Base-by-base conservation (phyloP, 306 rosid species). In the Cyamopsis tetragonoloba region DNA sequence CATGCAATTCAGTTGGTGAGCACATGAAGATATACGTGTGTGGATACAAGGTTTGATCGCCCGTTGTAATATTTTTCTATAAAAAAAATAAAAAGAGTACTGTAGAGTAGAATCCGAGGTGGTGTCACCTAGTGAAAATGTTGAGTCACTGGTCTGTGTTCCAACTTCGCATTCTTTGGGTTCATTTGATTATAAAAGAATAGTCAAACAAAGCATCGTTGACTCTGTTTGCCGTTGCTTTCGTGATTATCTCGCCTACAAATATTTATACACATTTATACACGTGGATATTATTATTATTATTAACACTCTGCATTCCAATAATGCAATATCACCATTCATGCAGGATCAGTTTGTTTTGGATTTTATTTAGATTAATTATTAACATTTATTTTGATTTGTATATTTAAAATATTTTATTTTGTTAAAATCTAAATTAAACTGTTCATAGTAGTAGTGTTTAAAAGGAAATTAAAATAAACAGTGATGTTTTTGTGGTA, bases 181-280 rank as follows among this genome's bases (percentile, higher is more conserved):
- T 44, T 68, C 46, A 53, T 35, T 59, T 42, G 60, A n/a, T n/a
- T n/a, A n/a, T 44, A 65, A 70, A 59, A 72, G 26, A 70, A 41
- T 50, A 58, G 82, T 77, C 85, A 81, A 77, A 68, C 6, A 77
- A 63, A 68, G 71, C 30, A 63, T 44, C 70, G 72, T 81, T 73
- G 77, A 77, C 80, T 61, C 59, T 37, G 8, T 11, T 20, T n/a
- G n/a, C n/a, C n/a, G 35, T 44, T 43, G 55, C n/a, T 59, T 55
- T 68, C 62, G 20, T 23, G 17, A 37, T 13, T n/a, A n/a, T 64
- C 31, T 42, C 39, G 48, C 34, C 19, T 47, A 22, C 38, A 32
- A 19, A 26, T 31, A 30, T 58, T 22, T 32, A 20, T 54, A 66
- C 24, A 44, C n/a, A n/a, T n/a, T n/a, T 18, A 4, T 2, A 30